A percentile compares a stretch with the other conserved stretches of the same genome.
phyloP scores from a whole-genome alignment of 345 rosid genomes.

The Theobroma cacao region DNA sequence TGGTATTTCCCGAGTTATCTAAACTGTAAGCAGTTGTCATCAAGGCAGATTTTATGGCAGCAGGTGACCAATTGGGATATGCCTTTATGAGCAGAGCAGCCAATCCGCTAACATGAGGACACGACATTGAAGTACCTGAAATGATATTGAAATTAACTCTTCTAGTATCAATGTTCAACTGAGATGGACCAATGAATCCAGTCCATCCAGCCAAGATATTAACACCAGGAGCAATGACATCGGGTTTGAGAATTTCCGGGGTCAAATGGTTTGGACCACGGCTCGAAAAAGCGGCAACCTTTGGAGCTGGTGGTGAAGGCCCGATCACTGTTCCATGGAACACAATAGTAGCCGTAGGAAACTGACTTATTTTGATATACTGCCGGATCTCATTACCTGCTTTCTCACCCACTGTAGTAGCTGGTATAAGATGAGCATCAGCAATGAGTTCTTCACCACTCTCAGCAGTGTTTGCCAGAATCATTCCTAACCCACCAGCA shows the following conservation, averaged over 20 bases:
- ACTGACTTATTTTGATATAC: constrained; percentile 34
- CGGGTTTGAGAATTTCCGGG: constrained; percentile 69
- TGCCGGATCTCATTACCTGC: constrained; percentile 45
- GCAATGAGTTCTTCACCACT: constrained; percentile 75
- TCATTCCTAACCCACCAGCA: constrained; percentile 73
- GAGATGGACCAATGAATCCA: constrained; percentile 53
- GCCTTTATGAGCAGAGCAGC: constrained; percentile 71
- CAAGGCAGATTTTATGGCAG: constrained; percentile 67
- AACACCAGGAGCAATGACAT: constrained; percentile 83
- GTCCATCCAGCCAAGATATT: constrained; percentile 90
- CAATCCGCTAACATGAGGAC: constrained; percentile 84
- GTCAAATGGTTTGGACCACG: constrained; percentile 67
- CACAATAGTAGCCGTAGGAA: constrained; percentile 54
- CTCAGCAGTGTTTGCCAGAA: constrained; percentile 52
- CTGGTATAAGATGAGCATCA: constrained; percentile 66
- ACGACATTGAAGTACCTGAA: constrained; percentile 90
- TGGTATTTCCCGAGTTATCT: constrained; percentile 61
- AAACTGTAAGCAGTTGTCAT: constrained; percentile 70
- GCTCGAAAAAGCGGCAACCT: constrained; percentile 71
- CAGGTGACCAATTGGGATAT: constrained; percentile 69
- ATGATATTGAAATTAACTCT: constrained; percentile 66
- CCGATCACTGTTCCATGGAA: constrained; percentile 53
- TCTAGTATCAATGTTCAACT: constrained; percentile 58
- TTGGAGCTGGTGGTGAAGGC: constrained; percentile 57
- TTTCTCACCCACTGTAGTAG: constrained; percentile 57